Base-by-base conservation (phyloP, 768 basidiomycete species). In the Lactifluus echinatus region DNA sequence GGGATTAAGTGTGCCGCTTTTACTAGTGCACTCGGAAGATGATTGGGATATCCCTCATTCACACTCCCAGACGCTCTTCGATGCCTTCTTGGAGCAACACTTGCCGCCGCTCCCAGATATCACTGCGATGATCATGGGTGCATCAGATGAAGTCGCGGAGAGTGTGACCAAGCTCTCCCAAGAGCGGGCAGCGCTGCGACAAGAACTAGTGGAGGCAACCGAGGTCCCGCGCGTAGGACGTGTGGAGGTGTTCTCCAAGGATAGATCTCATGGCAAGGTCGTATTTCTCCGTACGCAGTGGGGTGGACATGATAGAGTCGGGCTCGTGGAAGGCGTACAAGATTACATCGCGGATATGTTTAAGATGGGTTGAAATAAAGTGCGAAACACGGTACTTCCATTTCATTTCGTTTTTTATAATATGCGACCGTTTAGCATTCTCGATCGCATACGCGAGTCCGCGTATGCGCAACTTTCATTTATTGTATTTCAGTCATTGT, bases 11-110 rank as follows among this genome's bases (percentile, higher is more conserved):
- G 79, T 80, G 0, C 82, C 85, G 8, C 76, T 88, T 7, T 72
- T 92, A 36, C 77, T 93, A 60, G 82, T 78, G 0, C 91, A 93
- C 67, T 82, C 90, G 7, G 74, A 76, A 59, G 76, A 91, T 67
- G 91, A 93, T 69, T 74, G 72, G 63, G 84, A 88, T 23, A 90
- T 93, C 46, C 83, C 84, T 0, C 75, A 81, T 62, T 72, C 76
- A 0, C 90, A 93, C 66, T 84, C 90, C 0, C 73, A 76, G 14
- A 70, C 74, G 0, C 78, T 93, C 23, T 90, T 90, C 69, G 75
- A 86, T 28, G 73, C 78, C 0, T 79, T 91, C 55, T 67, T 89
- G 29, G 81, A 83, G 21, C 81, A 81, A 0, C 72, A 79, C 53
- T 75, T 91, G 8, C 65, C 74, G 2, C 57, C 77, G 1, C 74